Percentiles rank a stretch among this genome's conserved stretches.
phyloP scores from a whole-genome alignment of 169 alveolate genomes.

The Plasmodium sp. region DNA sequence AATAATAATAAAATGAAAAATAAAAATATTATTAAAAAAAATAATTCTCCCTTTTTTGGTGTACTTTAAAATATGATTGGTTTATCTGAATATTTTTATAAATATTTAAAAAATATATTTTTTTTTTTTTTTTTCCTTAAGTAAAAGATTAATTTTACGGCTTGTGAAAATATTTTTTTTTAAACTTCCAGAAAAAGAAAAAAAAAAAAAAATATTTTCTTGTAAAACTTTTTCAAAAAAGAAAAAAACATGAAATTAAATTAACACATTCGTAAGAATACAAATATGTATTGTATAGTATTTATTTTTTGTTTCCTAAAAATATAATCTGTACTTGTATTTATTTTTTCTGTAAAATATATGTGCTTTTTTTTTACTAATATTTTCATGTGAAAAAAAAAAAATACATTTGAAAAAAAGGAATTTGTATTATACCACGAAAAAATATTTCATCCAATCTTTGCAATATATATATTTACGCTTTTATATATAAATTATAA shows the following conservation, averaged over 20 bases:
- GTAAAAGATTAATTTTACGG: not conserved
- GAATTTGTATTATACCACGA: not conserved
- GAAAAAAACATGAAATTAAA: not conserved
- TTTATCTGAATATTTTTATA: not conserved
- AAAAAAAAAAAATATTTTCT: not conserved
- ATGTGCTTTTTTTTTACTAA: not conserved
- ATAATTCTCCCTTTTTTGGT: not conserved
- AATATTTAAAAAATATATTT: not conserved
- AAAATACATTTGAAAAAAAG: not conserved
- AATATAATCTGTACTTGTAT: not conserved
- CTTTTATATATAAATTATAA: not conserved
- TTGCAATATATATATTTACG: not conserved
- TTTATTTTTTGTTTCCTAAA: slow-evolving; percentile 1
- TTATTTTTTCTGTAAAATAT: not conserved
- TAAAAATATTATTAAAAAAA: slow-evolving; percentile 4
- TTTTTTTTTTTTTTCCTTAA: slow-evolving; percentile 1
- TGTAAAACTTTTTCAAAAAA: not conserved
- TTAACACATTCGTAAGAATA: slow-evolving; percentile 45
- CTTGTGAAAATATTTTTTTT: slow-evolving; percentile 30
- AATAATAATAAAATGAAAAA: slow-evolving; percentile 3
- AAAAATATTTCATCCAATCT: not conserved
- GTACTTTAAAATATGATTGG: slow-evolving; percentile 18
- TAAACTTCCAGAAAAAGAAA: slow-evolving; percentile 9
- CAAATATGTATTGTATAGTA: not conserved
- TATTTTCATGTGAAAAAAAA: slow-evolving; percentile 6